Evolutionary conservation across 768 basidiomycete genomes (phyloP), one percentile per base, ranked within the genome.

Genomic region (Mycena indigotica): DNA sequence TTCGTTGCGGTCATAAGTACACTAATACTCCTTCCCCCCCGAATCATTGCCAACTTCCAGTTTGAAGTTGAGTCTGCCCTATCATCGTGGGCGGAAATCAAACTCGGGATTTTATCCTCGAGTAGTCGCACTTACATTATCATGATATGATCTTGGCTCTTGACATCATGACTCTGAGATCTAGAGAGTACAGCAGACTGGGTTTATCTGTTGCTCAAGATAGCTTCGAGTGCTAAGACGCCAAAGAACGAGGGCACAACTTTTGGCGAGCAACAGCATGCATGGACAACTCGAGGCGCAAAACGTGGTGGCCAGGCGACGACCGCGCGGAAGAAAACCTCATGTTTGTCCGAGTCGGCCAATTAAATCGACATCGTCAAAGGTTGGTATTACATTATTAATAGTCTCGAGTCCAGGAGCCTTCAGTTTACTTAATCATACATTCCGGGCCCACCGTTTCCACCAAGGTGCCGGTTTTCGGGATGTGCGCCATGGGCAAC

Each of bases 401-500:
- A n/a, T n/a, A n/a, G n/a, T n/a, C n/a, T n/a, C n/a, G n/a, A n/a
- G n/a, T n/a, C n/a, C n/a, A n/a, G n/a, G n/a, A n/a, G n/a, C n/a
- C n/a, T n/a, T n/a, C n/a, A n/a, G n/a, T n/a, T n/a, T n/a, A n/a
- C n/a, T 6, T 44, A 13, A 19, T 44, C 12, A 19, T 44, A 44
- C 41, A 21, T 19, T 44, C 41, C 41, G 13, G 12, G 41, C 12
- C 41, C 41, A 23, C 41, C 41, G 25, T 68, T 68, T 19, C 65
- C 70, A 21, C 70, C 71, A n/a, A 67, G 63, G 39, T 68, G 51
- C 19, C 65, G 61, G 28, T 72, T 65, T 19, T 66, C 66, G 3
- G 71, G 70, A 39, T 73, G 71, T 15, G 69, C 69, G 41, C 70
- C 82, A 62, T 82, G 80, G 13, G 71, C 80, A 24, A 83, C 81